Conservation (phyloP, 176 grass and related monocot species). For the Neostapfia colusana region DNA sequence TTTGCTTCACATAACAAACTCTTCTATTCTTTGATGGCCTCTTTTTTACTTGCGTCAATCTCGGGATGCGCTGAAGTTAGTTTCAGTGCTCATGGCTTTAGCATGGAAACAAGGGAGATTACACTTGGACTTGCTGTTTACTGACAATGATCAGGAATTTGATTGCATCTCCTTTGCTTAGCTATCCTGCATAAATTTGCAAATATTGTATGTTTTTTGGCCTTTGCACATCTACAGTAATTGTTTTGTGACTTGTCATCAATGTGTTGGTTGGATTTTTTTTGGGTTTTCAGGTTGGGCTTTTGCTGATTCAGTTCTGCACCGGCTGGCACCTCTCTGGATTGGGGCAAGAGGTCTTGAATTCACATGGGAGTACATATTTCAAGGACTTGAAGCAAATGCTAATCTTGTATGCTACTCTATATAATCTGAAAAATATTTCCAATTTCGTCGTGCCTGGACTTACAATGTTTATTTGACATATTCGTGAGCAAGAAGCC, state of each 20-base stretch:
- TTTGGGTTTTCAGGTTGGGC: slow-evolving; percentile 82
- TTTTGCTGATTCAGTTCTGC: slow-evolving; percentile 96
- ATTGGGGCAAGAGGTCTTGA: slow-evolving; percentile 96
- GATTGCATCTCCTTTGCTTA: slow-evolving; percentile 16
- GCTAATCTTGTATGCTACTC: slow-evolving; percentile 76
- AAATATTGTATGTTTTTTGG: background rate
- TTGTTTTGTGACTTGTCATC: slow-evolving; percentile 19
- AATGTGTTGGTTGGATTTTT: slow-evolving; percentile 4
- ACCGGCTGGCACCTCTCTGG: slow-evolving; percentile 91
- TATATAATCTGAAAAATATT: slow-evolving; percentile 27
- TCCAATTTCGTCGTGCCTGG: slow-evolving; percentile 4
- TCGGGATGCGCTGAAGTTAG: background rate
- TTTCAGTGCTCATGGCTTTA: slow-evolving; percentile 1
- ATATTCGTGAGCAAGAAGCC: slow-evolving; percentile 13
- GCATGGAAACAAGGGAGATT: slow-evolving; percentile 12
- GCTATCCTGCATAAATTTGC: slow-evolving; percentile 1
- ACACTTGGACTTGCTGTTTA: slow-evolving; percentile 11
- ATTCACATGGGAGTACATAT: slow-evolving; percentile 97
- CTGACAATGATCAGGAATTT: slow-evolving; percentile 5
- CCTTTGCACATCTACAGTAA: slow-evolving; percentile 6
- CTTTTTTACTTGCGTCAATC: background rate
- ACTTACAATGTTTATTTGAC: slow-evolving; percentile 17
- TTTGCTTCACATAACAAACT: background rate
- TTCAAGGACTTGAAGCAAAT: slow-evolving; percentile 98
- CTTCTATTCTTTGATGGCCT: background rate